These are phyloP conservation scores for Ogataea neopini DNA, from an alignment of 805 yeast genomes.

Conservation along the genomic window DNA sequence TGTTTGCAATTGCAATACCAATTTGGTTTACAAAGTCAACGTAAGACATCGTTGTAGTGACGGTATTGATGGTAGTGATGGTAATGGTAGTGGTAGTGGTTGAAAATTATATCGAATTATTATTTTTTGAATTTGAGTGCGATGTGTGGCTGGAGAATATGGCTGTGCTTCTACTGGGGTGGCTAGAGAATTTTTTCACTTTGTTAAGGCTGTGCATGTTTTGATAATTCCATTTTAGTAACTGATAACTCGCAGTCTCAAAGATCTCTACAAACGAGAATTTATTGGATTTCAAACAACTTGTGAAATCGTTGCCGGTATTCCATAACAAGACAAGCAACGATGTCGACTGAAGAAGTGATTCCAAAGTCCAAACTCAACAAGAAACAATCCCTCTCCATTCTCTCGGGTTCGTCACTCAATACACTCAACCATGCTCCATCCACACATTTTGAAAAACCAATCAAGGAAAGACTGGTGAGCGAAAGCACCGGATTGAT, in stretches of 20 bases:
- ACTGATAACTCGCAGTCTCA: slow-evolving; percentile 3
- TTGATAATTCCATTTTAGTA: slow-evolving; percentile 15
- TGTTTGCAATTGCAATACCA: slow-evolving; percentile 11
- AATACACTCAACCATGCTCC: slow-evolving; percentile 24
- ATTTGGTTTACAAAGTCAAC: slow-evolving; percentile 16
- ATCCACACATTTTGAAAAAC: slow-evolving; percentile 19
- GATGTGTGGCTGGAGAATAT: no score
- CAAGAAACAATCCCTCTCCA: slow-evolving; percentile 37
- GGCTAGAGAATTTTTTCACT: not conserved
- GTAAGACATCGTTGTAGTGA: slow-evolving; percentile 13
- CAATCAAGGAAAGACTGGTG: slow-evolving; percentile 41
- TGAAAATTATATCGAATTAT: no score
- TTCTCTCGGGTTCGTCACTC: slow-evolving; percentile 30
- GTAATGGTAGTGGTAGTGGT: no score
- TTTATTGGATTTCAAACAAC: not conserved
- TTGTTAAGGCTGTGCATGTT: slow-evolving; percentile 9
- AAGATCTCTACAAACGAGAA: not conserved
- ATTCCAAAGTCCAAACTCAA: slow-evolving; percentile 13
- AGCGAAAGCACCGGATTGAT: slow-evolving; percentile 55
- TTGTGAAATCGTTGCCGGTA: not conserved
- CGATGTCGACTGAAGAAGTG: not conserved
- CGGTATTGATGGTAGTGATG: not conserved
- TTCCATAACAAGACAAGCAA: not conserved
- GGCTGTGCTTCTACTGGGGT: no score
- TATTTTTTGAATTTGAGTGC: no score